These are phyloP conservation scores for Colletotrichum sp. DNA, from an alignment of 2,329 filamentous ascomycete genomes.

Conservation along the genomic window DNA sequence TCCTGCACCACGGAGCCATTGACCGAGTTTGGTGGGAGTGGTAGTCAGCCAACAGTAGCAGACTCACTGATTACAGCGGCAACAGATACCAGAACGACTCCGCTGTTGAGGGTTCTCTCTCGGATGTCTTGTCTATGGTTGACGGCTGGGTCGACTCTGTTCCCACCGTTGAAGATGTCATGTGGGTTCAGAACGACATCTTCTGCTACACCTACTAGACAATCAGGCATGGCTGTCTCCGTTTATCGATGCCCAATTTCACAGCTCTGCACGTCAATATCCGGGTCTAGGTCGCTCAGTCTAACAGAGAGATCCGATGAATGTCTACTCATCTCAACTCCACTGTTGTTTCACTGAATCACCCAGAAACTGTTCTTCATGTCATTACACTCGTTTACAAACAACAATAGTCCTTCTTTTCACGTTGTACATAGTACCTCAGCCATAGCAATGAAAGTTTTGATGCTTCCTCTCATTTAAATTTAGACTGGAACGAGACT, in stretches of 20 bases:
- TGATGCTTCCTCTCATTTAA: neutral
- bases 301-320: neutral
- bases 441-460: neutral
- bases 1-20: slow-evolving; percentile 29
- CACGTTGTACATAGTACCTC: neutral
- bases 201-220: neutral
- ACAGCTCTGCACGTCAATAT: neutral
- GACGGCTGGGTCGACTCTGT: neutral
- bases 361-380: neutral
- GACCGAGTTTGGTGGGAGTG: slow-evolving; percentile 30
- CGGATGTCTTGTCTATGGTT: neutral
- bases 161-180: neutral
- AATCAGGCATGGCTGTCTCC: neutral
- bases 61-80: neutral
- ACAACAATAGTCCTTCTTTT: neutral
- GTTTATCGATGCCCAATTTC: fast-evolving
- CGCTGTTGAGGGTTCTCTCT: neutral
- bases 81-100: neutral
- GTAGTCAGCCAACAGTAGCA: slow-evolving; percentile 13
- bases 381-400: neutral
- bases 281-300: neutral
- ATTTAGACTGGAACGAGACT: neutral
- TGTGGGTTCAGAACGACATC: neutral
- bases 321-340: fast-evolving
- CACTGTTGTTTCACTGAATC: neutral